phyloP scores from a whole-genome alignment of 441 rosid species.

The Populus hybrid region DNA sequence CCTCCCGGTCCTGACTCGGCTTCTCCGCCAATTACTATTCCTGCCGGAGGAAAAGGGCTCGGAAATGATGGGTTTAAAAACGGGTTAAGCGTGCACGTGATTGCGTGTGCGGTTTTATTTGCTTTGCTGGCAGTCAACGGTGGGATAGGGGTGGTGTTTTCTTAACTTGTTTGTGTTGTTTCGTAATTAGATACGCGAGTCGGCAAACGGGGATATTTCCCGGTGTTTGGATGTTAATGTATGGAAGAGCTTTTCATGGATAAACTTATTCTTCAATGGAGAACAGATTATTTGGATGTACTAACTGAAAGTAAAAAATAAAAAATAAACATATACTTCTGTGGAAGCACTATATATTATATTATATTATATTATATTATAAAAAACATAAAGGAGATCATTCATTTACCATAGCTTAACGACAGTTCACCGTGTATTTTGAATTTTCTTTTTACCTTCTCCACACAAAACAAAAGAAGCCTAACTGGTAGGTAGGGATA shows the following conservation, averaged over 20 bases:
- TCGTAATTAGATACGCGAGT: not conserved
- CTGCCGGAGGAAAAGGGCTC: constrained; percentile 18
- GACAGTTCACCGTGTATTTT: no score
- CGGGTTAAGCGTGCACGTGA: not conserved
- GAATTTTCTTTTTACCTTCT: no score
- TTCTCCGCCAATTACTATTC: constrained; percentile 36
- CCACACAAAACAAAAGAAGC: no score
- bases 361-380: no score
- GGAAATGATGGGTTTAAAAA: constrained; percentile 23
- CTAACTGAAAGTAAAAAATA: no score
- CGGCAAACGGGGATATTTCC: not conserved
- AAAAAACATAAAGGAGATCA: no score
- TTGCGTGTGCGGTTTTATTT: constrained; percentile 20
- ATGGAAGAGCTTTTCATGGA: not conserved
- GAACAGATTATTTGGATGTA: no score
- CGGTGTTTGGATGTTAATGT: constrained; percentile 3
- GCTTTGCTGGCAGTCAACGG: not conserved
- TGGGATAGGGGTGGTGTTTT: not conserved
- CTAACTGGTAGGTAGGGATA: no score
- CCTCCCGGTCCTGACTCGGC: constrained; percentile 40
- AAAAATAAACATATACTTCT: no score
- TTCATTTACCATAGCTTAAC: no score
- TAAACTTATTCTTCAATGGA: not conserved
- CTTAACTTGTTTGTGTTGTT: not conserved
- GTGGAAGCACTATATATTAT: no score